Evolutionary conservation across 1,284 basidiomycete genomes (phyloP).

Genomic region (Apiotrichum domesticum): DNA sequence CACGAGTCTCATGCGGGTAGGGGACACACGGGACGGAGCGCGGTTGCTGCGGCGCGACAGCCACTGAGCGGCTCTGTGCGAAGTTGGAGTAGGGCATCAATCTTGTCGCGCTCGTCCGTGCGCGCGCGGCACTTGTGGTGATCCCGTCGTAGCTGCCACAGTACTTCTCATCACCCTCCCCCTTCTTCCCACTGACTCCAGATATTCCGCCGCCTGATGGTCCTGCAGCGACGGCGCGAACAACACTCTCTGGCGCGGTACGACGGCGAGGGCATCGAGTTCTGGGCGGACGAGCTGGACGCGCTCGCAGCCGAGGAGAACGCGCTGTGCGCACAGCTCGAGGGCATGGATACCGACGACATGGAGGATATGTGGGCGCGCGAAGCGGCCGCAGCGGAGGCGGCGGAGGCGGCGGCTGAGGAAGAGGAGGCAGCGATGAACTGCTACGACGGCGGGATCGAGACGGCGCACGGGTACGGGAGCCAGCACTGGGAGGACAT

Average conservation of each 20-base stretch:
- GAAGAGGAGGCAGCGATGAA: conserved; percentile 25
- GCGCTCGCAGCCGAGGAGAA: conserved; percentile 18
- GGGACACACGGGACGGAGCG: too few species aligned
- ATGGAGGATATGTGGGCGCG: conserved; percentile 22
- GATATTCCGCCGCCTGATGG: conserved; percentile 42
- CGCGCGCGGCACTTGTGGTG: too few species aligned
- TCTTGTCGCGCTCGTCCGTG: too few species aligned
- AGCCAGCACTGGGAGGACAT: background rate
- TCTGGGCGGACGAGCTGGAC: conserved; percentile 35
- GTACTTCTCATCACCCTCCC: too few species aligned
- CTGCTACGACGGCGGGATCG: conserved; percentile 9
- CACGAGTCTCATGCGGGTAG: background rate
- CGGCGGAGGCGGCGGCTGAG: conserved; percentile 18
- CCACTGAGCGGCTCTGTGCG: too few species aligned
- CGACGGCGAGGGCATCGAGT: conserved; percentile 32
- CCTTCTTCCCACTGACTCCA: background rate
- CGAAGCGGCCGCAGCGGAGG: conserved; percentile 30
- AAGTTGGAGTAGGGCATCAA: too few species aligned
- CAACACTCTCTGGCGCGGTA: conserved; percentile 32
- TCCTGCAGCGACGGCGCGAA: conserved; percentile 32
- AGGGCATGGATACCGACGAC: conserved; percentile 3
- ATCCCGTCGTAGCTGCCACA: too few species aligned
- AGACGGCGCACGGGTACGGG: conserved; percentile 12
- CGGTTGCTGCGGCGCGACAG: too few species aligned
- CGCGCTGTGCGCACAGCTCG: conserved; percentile 4